Conservation (phyloP, 768 basidiomycete species). For the Podaxis sp. region DNA sequence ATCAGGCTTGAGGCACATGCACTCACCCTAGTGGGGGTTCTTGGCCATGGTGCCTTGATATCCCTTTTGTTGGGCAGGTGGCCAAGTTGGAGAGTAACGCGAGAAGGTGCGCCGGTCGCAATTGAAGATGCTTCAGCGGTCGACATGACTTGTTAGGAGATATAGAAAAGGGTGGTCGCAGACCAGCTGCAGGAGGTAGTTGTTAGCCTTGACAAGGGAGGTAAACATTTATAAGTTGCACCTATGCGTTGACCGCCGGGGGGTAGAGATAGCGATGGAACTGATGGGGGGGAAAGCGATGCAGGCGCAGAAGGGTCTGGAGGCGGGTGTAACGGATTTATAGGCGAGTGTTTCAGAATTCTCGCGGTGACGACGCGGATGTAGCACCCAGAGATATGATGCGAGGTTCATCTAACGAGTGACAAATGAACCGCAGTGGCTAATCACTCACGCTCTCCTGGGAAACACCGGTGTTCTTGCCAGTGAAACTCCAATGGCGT, state of each 20-base stretch:
- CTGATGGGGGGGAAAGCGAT: background rate
- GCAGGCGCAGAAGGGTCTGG: background rate
- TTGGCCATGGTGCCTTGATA: constrained; percentile 70
- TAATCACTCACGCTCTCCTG: constrained; percentile 5
- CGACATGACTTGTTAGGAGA: constrained; percentile 2
- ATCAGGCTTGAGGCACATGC: constrained; percentile 13
- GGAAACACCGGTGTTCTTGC: background rate
- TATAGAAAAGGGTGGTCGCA: background rate
- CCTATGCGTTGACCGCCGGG: background rate
- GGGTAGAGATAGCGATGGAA: background rate
- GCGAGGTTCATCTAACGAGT: background rate
- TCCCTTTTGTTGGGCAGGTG: constrained; percentile 73
- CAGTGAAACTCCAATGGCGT: constrained; percentile 7
- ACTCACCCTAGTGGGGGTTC: constrained; percentile 67
- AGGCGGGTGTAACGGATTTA: background rate
- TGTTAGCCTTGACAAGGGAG: background rate
- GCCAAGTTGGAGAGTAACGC: constrained; percentile 70
- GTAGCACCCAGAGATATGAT: background rate
- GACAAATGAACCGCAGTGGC: background rate
- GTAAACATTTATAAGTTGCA: background rate
- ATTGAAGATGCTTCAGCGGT: constrained; percentile 4
- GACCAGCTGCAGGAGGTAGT: background rate
- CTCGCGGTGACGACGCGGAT: constrained; percentile 5
- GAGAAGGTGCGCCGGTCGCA: constrained; percentile 43
- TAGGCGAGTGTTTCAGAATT: constrained; percentile 7